Evolutionary conservation across 305 asterid genomes (phyloP).

Genomic region (Solanum hybrid): DNA sequence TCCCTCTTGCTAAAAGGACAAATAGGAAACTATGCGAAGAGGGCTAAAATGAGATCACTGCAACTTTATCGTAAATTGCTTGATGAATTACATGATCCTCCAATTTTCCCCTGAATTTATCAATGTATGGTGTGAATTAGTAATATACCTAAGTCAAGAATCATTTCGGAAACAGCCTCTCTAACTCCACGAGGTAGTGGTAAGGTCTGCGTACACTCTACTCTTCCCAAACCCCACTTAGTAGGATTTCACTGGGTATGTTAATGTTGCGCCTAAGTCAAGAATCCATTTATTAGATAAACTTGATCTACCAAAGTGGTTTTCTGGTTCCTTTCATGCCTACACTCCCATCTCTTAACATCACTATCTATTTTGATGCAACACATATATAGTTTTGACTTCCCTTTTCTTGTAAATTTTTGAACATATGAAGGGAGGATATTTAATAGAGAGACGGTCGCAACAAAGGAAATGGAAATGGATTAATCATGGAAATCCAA

Average conservation of each 20-base stretch:
- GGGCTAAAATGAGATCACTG: neutral
- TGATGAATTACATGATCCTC: neutral
- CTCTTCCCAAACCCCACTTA: neutral
- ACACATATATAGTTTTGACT: neutral
- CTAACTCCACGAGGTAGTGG: neutral
- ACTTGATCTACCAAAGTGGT: neutral
- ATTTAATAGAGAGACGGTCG: conserved; percentile 56
- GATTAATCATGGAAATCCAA: conserved; percentile 67
- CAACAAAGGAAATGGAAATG: conserved; percentile 83
- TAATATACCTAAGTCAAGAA: neutral
- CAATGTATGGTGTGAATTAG: neutral
- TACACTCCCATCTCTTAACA: neutral
- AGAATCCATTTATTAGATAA: neutral
- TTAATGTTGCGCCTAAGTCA: neutral
- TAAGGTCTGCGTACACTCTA: neutral
- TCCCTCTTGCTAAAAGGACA: neutral
- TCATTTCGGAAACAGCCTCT: neutral
- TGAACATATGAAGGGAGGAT: conserved; percentile 39
- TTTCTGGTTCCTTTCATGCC: neutral
- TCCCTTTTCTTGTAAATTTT: neutral
- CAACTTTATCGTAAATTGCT: neutral
- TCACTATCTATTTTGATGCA: neutral
- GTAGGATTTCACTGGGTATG: neutral
- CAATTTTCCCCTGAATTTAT: neutral
- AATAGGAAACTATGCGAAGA: neutral